These are phyloP conservation scores for Cronartium quercuum DNA, from an alignment of 1,284 basidiomycete genomes.

Conservation along the genomic window DNA sequence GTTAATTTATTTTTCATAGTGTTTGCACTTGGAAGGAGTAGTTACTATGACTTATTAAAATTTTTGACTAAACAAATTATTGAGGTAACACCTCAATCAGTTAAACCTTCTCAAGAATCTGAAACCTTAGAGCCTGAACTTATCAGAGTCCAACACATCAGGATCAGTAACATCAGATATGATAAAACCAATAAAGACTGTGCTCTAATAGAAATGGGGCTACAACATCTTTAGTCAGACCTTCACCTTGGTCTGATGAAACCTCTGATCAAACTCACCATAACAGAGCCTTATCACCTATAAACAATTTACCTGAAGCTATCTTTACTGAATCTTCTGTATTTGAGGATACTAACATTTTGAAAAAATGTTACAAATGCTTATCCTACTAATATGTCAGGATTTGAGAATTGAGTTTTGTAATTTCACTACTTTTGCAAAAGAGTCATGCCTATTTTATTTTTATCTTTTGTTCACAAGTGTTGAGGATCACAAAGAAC, in stretches of 20 bases:
- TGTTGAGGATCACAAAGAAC: too few relatives aligned
- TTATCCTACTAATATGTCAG: too few relatives aligned
- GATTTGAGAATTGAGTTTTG: too few relatives aligned
- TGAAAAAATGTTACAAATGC: too few relatives aligned
- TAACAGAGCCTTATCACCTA: background rate
- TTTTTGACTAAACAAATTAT: slow-evolving; percentile 17
- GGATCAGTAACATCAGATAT: background rate
- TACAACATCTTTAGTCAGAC: background rate
- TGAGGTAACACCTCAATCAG: background rate
- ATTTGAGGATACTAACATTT: slow-evolving; percentile 1
- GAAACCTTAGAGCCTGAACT: background rate
- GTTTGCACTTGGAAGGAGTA: slow-evolving; percentile 33
- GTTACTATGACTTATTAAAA: slow-evolving; percentile 34
- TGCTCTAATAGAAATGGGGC: background rate
- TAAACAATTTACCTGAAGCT: background rate
- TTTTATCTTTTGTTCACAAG: too few relatives aligned
- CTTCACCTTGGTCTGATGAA: background rate
- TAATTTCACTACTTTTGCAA: too few relatives aligned
- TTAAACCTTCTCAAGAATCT: background rate
- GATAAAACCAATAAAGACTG: background rate
- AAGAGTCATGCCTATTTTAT: too few relatives aligned
- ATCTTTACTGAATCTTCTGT: slow-evolving; percentile 1
- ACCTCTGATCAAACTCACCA: too few relatives aligned
- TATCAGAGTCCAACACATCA: background rate
- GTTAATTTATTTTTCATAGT: background rate